These are phyloP conservation scores for Moricandia moricandioides DNA, from an alignment of 345 rosid species.

Conservation along the genomic window DNA sequence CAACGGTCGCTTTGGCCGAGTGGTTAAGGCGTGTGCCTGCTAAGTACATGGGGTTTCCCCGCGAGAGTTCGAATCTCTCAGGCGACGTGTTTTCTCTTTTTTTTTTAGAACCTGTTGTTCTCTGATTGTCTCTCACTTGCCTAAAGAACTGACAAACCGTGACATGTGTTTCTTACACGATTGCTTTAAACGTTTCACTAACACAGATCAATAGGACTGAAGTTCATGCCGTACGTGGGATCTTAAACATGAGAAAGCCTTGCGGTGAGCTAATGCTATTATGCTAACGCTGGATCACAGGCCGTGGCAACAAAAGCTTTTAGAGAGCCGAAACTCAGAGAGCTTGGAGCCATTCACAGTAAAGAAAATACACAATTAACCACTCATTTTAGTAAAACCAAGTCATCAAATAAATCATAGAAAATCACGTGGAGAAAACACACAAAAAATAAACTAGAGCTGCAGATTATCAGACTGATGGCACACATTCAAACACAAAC, in stretches of 20 bases:
- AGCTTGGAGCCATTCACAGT: background rate
- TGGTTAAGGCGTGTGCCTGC: constrained; percentile 74
- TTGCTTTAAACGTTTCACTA: background rate
- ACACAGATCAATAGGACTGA: background rate
- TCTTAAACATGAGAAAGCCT: background rate
- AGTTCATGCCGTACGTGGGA: background rate
- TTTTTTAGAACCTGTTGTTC: background rate
- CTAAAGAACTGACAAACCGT: background rate
- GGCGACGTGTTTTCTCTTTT: constrained; percentile 39
- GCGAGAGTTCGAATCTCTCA: constrained; percentile 85
- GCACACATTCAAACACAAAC: constrained; percentile 27
- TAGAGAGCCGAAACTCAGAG: background rate
- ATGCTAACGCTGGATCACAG: constrained; percentile 1
- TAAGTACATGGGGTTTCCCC: constrained; percentile 68
- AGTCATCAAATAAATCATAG: background rate
- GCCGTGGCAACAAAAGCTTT: background rate
- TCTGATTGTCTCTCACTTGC: background rate
- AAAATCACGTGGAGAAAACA: no score
- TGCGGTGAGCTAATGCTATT: background rate
- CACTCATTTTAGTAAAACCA: background rate
- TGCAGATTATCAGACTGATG: constrained; percentile 14
- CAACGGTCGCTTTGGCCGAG: constrained; percentile 49
- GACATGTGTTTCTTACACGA: background rate
- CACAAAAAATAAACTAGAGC: constrained; percentile 1
- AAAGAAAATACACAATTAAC: background rate